Evolutionary conservation across 495 filamentous ascomycete genomes (phyloP), one percentile per base, ranked within the genome.

Genomic region (Letharia columbiana): DNA sequence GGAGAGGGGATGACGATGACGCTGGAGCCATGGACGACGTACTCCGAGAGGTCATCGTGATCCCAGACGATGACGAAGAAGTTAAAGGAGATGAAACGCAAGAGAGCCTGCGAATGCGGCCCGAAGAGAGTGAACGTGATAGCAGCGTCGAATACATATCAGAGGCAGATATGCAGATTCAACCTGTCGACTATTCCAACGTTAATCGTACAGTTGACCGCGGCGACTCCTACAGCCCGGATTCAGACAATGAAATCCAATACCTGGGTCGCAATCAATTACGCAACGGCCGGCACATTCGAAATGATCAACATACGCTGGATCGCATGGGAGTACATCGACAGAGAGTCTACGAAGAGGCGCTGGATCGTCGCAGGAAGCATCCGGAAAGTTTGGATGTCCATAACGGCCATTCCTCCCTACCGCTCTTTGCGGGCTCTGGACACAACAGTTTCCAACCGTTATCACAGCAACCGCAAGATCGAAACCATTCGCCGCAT

Each of bases 1-100:
- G 92, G 92, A 87, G 91, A 73, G 91, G 90, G 59, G 89, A 91
- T 72, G 88, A 92, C 23, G 67, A 71, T 45, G 71, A 70, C 62
- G 65, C 68, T 58, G 44, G 64, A 17, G 58, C 69, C 7, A 71
- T 83, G 50, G 80, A 81, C 62, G 80, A 81, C 20, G 76, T 80
- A 4, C 63, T 83, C 60, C 73, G 80, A 42, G 80, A 82, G 62
- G 77, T 83, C 66, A 77, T 80, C 39, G 75, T 80, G 13, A 69
- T 82, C 45, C 77, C 81, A 44, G 80, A 78, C 49, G 71, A 73
- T 39, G 80, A 82, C 60, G 72, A 69, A 15, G 77, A 76, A 39
- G 74, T 73, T 40, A 73, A 71, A 64, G 71, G 73, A 41, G 44
- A 61, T 31, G 9, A 52, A 37, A 61, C 50, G 39, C 57, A 54